phyloP scores from a whole-genome alignment of 139 green algal species.

The Marvania coccoides region DNA sequence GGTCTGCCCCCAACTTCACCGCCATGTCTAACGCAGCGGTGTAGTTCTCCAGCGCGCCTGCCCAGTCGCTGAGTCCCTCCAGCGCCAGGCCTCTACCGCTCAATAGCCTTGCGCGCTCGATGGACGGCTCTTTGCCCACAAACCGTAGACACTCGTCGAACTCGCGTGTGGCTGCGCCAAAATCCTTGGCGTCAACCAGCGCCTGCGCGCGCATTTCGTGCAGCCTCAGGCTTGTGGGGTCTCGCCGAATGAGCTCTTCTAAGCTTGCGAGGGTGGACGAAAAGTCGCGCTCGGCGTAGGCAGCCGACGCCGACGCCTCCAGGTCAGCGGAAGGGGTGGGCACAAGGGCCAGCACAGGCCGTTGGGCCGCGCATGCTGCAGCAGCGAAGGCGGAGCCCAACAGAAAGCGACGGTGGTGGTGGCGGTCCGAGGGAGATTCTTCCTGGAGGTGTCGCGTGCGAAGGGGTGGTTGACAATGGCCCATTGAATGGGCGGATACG shows the following conservation, averaged over 20 bases:
- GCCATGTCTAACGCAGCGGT: slow-evolving; percentile 32
- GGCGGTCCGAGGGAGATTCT: background rate
- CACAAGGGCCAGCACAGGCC: background rate
- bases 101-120: slow-evolving; percentile 43
- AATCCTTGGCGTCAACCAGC: slow-evolving; percentile 75
- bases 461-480: too few species aligned
- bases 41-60: slow-evolving; percentile 61
- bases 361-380: background rate
- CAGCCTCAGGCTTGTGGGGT: slow-evolving; percentile 31
- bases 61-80: slow-evolving; percentile 68
- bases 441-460: too few species aligned
- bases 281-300: slow-evolving; percentile 52
- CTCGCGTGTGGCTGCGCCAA: slow-evolving; percentile 54
- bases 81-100: slow-evolving; percentile 58
- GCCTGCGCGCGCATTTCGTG: slow-evolving; percentile 66
- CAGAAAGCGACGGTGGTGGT: background rate
- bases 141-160: slow-evolving; percentile 40
- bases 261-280: slow-evolving; percentile 26
- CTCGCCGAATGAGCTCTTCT: slow-evolving; percentile 24
- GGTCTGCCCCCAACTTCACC: slow-evolving; percentile 1
- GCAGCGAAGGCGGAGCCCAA: background rate
- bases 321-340: background rate
- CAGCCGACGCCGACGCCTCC: background rate
- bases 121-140: background rate
- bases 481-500: too few species aligned